Conservation (phyloP, 129 eudicot genomes). For the Kitagawia praeruptora region DNA sequence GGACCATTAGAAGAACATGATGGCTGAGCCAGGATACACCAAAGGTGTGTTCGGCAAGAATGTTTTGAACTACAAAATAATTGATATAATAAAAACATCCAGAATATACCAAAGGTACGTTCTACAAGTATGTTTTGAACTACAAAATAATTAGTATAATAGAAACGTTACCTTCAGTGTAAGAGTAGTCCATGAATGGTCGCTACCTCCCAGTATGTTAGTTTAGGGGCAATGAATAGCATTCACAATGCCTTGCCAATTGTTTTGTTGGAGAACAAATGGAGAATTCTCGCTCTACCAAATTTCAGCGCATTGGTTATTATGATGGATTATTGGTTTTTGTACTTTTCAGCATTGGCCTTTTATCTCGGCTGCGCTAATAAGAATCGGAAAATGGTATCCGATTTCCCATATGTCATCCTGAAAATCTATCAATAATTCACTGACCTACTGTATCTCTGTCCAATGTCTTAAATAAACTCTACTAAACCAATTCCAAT, state of each 20-base stretch:
- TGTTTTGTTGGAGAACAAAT: background rate
- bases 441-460: background rate
- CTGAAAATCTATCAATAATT: background rate
- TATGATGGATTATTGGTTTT: background rate
- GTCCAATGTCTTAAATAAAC: background rate
- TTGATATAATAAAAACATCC: background rate
- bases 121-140: background rate
- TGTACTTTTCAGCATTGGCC: background rate
- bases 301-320: background rate
- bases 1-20: background rate
- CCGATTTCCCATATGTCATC: background rate
- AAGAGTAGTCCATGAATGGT: constrained; percentile 84
- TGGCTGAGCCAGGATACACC: background rate
- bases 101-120: background rate
- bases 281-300: no score
- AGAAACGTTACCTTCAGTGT: constrained; percentile 57
- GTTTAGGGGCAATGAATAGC: background rate
- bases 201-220: constrained; percentile 47
- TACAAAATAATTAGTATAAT: background rate
- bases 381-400: background rate
- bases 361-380: background rate
- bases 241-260: background rate
- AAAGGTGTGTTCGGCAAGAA: background rate
- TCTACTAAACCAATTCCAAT: background rate
- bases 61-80: background rate